Base-by-base conservation (phyloP, 2,329 filamentous ascomycete genomes). In the Arthrobotrys iridis region DNA sequence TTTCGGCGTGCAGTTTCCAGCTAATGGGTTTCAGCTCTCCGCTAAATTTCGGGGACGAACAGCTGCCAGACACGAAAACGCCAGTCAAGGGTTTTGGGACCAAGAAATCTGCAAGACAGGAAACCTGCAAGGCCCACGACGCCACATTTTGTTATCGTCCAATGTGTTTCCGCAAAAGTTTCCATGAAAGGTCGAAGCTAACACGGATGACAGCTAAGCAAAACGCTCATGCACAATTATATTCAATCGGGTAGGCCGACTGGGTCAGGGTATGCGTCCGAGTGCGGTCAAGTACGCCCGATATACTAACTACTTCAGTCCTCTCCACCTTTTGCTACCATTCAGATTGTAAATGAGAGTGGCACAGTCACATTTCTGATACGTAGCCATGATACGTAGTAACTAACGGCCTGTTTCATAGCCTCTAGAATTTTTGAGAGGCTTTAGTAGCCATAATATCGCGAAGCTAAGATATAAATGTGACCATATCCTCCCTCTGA, bases 1-100 rank as follows among this genome's bases (percentile, higher is more conserved):
- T 59, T 67, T 50, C 50, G 63, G 50, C 18, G 41, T 50, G 18
- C 35, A n/a, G 11, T 60, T 52, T 24, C 43, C 22, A 68, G 41
- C 37, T 59, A n/a, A n/a, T 48, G 35, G 26, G 50, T 60, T 60
- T 68, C 64, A 68, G 64, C 64, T 68, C 64, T 52, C 52, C 33
- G 48, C 28, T 48, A 57, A n/a, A 67, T 59, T 33, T 33, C 24
- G 45, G 13, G 28, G 15, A 37, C 33, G 50, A 55, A 33, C 45
- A 40, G 15, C 33, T 35, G 35, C 37, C 43, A 41, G 28, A 59
- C 48, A 52, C 64, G 37, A 68, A 28, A 45, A 18, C 64, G 35
- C 28, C 2, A 20, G 24, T 18, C 13, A 20, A 37, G 2, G 28
- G 24, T 30, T 55, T 15, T 22, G 15, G 2, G 3, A 8, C 15